A percentile compares a stretch with the other conserved stretches of the same genome.
phyloP scores from a whole-genome alignment of 768 basidiomycete genomes.

The Rubroboletus pulcherrimus region DNA sequence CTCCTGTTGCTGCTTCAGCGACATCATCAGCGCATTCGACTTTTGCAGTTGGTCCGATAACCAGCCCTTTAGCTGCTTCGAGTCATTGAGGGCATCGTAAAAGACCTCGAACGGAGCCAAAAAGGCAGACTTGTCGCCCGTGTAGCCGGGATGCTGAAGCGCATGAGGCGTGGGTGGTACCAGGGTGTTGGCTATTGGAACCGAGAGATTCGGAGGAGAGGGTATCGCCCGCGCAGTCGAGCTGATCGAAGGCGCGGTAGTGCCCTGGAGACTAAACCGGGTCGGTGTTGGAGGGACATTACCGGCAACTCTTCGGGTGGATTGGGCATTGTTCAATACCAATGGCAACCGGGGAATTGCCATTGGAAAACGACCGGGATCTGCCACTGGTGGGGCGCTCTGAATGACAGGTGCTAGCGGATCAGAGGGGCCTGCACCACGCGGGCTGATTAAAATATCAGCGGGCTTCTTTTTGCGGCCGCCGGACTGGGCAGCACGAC shows the following conservation, averaged over 20 bases:
- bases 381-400: conserved; percentile 64
- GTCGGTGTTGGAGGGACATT: conserved; percentile 75
- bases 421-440: conserved; percentile 49
- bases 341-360: conserved; percentile 62
- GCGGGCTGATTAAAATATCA: conserved; percentile 73
- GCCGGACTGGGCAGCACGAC: conserved; percentile 64
- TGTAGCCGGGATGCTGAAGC: conserved; percentile 56
- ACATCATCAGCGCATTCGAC: conserved; percentile 52
- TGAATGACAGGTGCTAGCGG: conserved; percentile 66
- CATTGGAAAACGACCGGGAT: conserved; percentile 53
- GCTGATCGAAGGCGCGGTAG: conserved; percentile 17
- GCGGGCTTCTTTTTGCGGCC: conserved; percentile 67
- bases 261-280: conserved; percentile 46
- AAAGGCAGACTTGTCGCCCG: conserved; percentile 71
- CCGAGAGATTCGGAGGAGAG: conserved; percentile 55
- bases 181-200: conserved; percentile 63
- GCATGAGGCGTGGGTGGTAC: conserved; percentile 70
- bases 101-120: conserved; percentile 79
- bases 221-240: conserved; percentile 33
- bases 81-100: conserved; percentile 81
- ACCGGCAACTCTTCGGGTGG: conserved; percentile 48
- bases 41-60: conserved; percentile 68
- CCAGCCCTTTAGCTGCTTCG: conserved; percentile 74
- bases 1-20: conserved; percentile 58
- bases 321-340: conserved; percentile 40